Base-by-base conservation (phyloP, 1,139 yeast genomes). In the Protomyces lactucae-debilis region DNA sequence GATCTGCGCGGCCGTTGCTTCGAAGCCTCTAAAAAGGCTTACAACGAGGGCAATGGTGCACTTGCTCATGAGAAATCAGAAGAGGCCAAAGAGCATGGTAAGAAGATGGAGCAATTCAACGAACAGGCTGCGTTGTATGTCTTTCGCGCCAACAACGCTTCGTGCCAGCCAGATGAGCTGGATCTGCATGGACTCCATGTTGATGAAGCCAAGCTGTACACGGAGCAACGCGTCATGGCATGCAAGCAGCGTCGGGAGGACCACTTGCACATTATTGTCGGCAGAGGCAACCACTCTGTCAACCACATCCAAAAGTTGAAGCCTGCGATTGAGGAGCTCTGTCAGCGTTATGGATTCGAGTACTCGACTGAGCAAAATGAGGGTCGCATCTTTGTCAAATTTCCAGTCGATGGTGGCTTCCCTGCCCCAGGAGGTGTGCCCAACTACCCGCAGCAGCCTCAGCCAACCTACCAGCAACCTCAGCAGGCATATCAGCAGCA, bases 151-250 rank as follows among this genome's bases (percentile, higher is more conserved):
- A 93, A 93, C 74, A 93, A 93, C 72, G 83, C 89, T 40, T 97
- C 91, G 72, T 86, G 95, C 39, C 85, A 83, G 39, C 81, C 80
- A 18, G 88, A 90, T 73, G 98, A 93, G 75, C 90, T 93, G 68
- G 98, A 93, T 75, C 80, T 93, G 66, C 99, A 93, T 74, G 99
- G 99, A 0, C 79, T 93, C 48, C 91, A 81, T 70, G 95, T 92
- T 43, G 87, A 86, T 57, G 98, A 93, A 76, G 97, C 97, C 3
- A 84, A 85, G 68, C 86, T 83, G 73, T 83, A 87, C 61, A 79
- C 92, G 70, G 88, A 86, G 70, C 83, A 82, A 67, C 81, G 98
- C 66, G 82, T 93, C 61, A 80, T 82, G n/a, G 85, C 85, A 39
- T 88, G 85, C 65, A 79, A 83, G 21, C 76, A 79, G 55, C 81